Base-by-base conservation (phyloP, 768 basidiomycete species). In the Leccinum disarticulatum region DNA sequence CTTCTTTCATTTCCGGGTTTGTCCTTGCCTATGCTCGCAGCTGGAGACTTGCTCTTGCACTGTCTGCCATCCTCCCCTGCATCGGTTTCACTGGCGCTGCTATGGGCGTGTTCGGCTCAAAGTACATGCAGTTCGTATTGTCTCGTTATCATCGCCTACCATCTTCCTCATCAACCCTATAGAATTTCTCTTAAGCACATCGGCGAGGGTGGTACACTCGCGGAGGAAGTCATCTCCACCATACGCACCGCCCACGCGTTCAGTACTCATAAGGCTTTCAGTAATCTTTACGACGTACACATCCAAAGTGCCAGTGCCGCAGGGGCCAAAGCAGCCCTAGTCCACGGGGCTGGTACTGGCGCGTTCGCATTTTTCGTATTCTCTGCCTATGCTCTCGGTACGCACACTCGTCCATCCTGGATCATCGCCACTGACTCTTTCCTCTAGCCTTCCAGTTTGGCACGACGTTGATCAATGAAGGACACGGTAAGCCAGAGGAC, bases 161-260 rank as follows among this genome's bases (percentile, higher is more conserved):
- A n/a, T 47, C 11, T 33, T 19, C 25, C 49, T 64, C 47, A 66
- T 49, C 48, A 31, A 4, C 31, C 31, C 36, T 43, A 7, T 35
- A 90, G 89, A 64, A 57, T 83, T 13, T 85, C 91, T 30, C 81
- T 95, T 54, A 83, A 88, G 56, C 79, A 88, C 56, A 81, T 94
- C 27, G 93, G 93, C 2, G 83, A 86, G 11, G 87, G 87, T n/a
- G 94, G 94, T 36, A 87, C 83, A 11, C 69, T 96, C 11, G 95
- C 94, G 0, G 95, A 98, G 73, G 95, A 97, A 73, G 93, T 93
- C 64, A 91, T 98, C 59, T 89, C 91, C 0, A 90, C 90, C 48
- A 78, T 98, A 59, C 87, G 95, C n/a, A 95, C 93, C 1, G 86
- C 91, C 5, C 91, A 96, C 60, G 95, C 95, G 0, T 98, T 98